Evolutionary conservation across 2,329 filamentous ascomycete genomes (phyloP), one percentile per base, ranked within the genome.

Genomic region (Stagonosporopsis vannaccii): DNA sequence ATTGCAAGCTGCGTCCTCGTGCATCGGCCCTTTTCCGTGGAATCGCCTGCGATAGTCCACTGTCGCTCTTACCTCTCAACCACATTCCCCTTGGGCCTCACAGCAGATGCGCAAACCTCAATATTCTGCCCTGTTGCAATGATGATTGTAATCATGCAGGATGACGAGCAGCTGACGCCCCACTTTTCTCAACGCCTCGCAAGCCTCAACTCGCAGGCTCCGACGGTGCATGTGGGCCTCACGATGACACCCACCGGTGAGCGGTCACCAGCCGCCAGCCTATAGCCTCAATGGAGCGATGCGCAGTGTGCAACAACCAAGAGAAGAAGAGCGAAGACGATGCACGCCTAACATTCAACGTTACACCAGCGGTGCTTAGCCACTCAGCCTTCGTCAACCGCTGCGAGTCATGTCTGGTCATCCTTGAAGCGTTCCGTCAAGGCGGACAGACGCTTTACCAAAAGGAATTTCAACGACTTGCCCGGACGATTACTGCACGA

Each of bases 371-470:
- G 6, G 43, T 58, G 25, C 35, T 65, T 2, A 25, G 36, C 8
- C 44, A 43, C 13, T 61, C 53, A 9, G 55, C 60, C 4, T 58
- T 47, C 19, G 26, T 44, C 9, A 26, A 43, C 5, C 25, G 42
- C 30, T 65, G 62, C 46, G 39, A 57, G 6, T 58, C 56, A 12
- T 65, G 60, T 19, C 15, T 55, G 6, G 58, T 60, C 8, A 61
- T 63, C 35, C 56, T 60, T 13, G 58, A 65, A 39, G 60, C 56
- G 2, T 50, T 65, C n/a, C 60, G 56, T 20, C 53, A 65, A 39
- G 58, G 54, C 13, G 36, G 49, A 7, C 40, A 61, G 35, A 53
- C 32, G 5, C 20, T 32, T 15, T 58, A 60, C 20, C 35, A 55
- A 11, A 42, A 48, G n/a, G 56, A 59, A 36, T 51, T 65, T 11